Percentiles rank a stretch among this genome's conserved stretches.
Conservation (phyloP, 164 flowering plant species). For the Liquidambar formosana region DNA sequence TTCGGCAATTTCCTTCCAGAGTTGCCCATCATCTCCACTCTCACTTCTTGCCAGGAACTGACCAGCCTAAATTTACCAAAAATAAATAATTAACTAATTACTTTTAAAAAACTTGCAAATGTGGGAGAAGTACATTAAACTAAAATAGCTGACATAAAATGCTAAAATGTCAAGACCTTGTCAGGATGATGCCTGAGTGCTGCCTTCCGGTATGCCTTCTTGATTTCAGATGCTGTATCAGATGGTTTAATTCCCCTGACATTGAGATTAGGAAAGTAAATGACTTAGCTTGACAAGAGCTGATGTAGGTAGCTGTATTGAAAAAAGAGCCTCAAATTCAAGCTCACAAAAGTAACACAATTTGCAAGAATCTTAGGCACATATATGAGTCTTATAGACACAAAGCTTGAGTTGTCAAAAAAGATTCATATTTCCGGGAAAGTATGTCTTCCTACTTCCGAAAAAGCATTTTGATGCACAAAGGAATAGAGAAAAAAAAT, state of each 20-base stretch:
- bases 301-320: background rate
- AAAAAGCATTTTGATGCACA: too few relatives aligned
- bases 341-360: background rate
- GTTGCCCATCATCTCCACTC: conserved; percentile 65
- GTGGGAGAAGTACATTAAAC: background rate
- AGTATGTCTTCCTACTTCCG: too few relatives aligned
- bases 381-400: background rate
- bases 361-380: background rate
- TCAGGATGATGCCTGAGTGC: conserved; percentile 96
- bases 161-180: conserved; percentile 51
- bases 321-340: conserved; percentile 2
- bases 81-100: too few relatives aligned
- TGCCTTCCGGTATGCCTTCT: conserved; percentile 87
- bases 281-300: background rate
- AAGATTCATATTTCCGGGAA: too few relatives aligned
- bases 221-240: conserved; percentile 56
- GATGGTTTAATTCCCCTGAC: conserved; percentile 78
- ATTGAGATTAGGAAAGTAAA: conserved; percentile 5
- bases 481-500: too few relatives aligned
- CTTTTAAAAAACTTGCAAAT: background rate
- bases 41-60: conserved; percentile 79
- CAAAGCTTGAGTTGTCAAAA: background rate
- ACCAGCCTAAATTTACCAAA: conserved; percentile 77
- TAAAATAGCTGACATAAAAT: conserved; percentile 2
- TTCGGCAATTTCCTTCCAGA: conserved; percentile 75